Evolutionary conservation across 2,329 filamentous ascomycete species (phyloP).

Genomic region (Tolypocladium tundrense): DNA sequence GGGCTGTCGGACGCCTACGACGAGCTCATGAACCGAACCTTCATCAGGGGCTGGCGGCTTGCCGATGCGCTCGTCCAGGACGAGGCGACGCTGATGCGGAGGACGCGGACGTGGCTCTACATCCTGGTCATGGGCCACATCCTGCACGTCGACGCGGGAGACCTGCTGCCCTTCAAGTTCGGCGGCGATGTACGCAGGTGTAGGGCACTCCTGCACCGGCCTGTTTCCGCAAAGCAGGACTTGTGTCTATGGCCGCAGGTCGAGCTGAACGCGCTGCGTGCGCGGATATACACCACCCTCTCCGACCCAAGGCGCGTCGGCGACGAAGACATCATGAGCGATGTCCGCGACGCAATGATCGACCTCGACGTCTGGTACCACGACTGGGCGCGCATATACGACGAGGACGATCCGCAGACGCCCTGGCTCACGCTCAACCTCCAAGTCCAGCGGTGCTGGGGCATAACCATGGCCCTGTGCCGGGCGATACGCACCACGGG

Average conservation of each 20-base stretch:
- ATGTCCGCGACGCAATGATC: constrained; percentile 32
- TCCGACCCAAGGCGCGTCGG: constrained; percentile 12
- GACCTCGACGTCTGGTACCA: constrained; percentile 40
- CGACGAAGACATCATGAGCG: constrained; percentile 25
- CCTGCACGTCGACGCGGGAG: constrained; percentile 28
- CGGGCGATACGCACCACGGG: constrained; percentile 33
- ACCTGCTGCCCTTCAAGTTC: constrained; percentile 17
- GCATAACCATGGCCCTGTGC: constrained; percentile 39
- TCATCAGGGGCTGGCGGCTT: not conserved
- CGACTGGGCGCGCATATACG: constrained; percentile 18
- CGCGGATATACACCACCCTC: constrained; percentile 25
- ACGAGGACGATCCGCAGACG: constrained; percentile 6
- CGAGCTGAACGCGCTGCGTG: constrained; percentile 23
- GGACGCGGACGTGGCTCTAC: constrained; percentile 39
- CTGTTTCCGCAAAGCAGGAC: constrained; percentile 34
- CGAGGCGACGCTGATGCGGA: constrained; percentile 24
- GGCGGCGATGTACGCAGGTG: constrained; percentile 33
- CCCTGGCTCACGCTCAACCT: constrained; percentile 33
- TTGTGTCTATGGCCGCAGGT: constrained; percentile 42
- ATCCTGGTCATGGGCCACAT: constrained; percentile 42
- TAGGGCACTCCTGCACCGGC: constrained; percentile 31
- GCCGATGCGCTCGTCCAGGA: constrained; percentile 6
- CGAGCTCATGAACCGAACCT: constrained; percentile 18
- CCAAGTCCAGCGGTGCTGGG: constrained; percentile 42
- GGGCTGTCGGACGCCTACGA: constrained; percentile 32